Percentiles rank a stretch among this genome's conserved stretches.
Conservation (phyloP, 805 yeast genomes). For the Wickerhamiella alocasiicola region DNA sequence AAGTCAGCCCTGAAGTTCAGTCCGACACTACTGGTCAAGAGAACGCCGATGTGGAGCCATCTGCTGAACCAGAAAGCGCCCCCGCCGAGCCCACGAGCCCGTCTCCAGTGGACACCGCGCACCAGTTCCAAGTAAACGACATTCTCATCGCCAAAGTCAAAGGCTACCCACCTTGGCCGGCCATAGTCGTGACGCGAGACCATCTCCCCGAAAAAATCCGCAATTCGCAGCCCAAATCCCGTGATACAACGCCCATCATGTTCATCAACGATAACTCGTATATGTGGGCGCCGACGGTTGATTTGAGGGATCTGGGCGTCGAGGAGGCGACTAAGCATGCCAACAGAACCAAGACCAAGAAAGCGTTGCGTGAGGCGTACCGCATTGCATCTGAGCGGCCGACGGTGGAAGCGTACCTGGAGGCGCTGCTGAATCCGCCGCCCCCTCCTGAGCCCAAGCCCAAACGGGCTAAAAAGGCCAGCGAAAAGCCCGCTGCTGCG, state of each 20-base stretch:
- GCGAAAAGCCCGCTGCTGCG: slow-evolving; percentile 6
- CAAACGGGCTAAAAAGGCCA: slow-evolving; percentile 8
- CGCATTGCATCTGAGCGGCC: slow-evolving; percentile 20
- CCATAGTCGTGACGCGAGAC: slow-evolving; percentile 52
- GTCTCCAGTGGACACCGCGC: too few relatives aligned
- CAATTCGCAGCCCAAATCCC: slow-evolving; percentile 37
- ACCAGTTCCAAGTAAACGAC: too few relatives aligned
- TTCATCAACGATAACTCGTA: slow-evolving; percentile 60
- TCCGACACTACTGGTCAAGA: too few relatives aligned
- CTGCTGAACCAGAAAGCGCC: too few relatives aligned
- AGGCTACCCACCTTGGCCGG: slow-evolving; percentile 84
- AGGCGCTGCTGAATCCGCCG: not conserved
- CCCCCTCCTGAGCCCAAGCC: not conserved
- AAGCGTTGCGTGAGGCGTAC: slow-evolving; percentile 20
- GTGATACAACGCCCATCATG: slow-evolving; percentile 37
- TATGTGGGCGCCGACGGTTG: slow-evolving; percentile 42
- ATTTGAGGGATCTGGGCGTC: slow-evolving; percentile 14
- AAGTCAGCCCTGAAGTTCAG: too few relatives aligned
- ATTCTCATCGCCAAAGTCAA: slow-evolving; percentile 62
- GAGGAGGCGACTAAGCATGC: slow-evolving; percentile 17
- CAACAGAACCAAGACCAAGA: slow-evolving; percentile 13
- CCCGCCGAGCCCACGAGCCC: too few relatives aligned
- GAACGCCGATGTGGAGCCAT: too few relatives aligned
- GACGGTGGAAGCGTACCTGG: slow-evolving; percentile 14
- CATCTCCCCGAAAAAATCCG: slow-evolving; percentile 47